Percentiles rank a stretch among this genome's conserved stretches.
Conservation (phyloP, 179 eudicot genomes). For the Spergularia azorica region DNA sequence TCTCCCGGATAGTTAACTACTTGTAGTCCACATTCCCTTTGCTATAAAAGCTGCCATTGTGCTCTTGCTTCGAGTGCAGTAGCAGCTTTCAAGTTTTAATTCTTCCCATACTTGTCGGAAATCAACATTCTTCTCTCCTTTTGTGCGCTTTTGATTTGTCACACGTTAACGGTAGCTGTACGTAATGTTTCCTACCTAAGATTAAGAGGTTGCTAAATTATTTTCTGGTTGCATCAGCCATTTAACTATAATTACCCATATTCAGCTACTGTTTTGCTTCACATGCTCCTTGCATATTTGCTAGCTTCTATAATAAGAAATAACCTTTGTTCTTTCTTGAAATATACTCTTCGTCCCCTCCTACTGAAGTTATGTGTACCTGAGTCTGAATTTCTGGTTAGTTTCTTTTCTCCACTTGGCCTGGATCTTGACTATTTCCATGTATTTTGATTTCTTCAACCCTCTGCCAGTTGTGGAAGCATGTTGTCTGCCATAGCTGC, state of each 20-base stretch:
- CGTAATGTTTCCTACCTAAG: background rate
- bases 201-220: background rate
- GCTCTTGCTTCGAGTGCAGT: background rate
- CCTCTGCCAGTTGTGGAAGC: background rate
- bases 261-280: background rate
- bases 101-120: background rate
- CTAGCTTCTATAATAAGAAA: background rate
- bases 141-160: background rate
- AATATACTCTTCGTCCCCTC: background rate
- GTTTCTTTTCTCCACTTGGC: background rate
- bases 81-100: background rate
- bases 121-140: background rate
- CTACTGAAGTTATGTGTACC: background rate
- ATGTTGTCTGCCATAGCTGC: slow-evolving; percentile 2
- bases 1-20: too few species aligned
- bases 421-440: background rate
- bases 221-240: background rate
- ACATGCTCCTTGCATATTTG: background rate
- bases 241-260: background rate
- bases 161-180: background rate
- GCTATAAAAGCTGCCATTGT: background rate
- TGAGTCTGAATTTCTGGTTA: background rate
- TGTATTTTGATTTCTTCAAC: background rate
- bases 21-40: background rate
- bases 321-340: background rate